Base-by-base conservation (phyloP, 768 basidiomycete species). In the Cystofilobasidium macerans region DNA sequence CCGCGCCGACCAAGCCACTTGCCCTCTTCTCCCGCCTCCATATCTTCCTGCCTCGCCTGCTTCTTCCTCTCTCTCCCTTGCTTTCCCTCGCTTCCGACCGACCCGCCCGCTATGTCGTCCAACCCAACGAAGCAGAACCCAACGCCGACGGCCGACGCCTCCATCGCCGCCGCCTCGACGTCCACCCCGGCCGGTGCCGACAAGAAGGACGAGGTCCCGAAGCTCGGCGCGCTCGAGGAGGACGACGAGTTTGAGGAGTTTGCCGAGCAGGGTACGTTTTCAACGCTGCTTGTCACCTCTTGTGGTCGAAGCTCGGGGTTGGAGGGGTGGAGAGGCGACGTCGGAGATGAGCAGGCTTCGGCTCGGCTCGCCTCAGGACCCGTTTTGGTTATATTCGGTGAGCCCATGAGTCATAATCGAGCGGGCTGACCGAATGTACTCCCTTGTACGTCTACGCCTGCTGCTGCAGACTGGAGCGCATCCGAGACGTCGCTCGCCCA, bases 141-240 rank as follows among this genome's bases (percentile, higher is more conserved):
- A 24, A 65, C 54, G 5, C 42, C 57, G 18, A 38, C 56, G 11
- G 45, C 45, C n/a, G 54, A 59, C 28, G 45, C 42, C 14, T 57
- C 64, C n/a, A 59, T 35, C 22, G 57, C 43, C 11, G 57, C 54
- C 33, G 35, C 64, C 12, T 59, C 63, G 2, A 57, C 48, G 11
- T 26, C 45, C 12, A 35, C 42, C 28, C 26, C 59, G 22, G n/a
- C 22, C 8, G 32, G 24, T 14, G 51, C 38, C 13, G 61, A 51
- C 13, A 47, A 36, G 22, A 43, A 62, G 36, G 75, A 75, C 71
- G 71, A 73, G 64, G 81, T 82, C 56, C 83, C 83, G 6, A 84
- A 87, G 72, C 82, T 94, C 0, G 89, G 91, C 47, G 85, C 91
- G n/a, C 79, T 97, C 9, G 92, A 97, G 73, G 92, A 97, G 75